Base-by-base conservation (phyloP, 2,329 filamentous ascomycete genomes). In the Clarireedia homoeocarpa region DNA sequence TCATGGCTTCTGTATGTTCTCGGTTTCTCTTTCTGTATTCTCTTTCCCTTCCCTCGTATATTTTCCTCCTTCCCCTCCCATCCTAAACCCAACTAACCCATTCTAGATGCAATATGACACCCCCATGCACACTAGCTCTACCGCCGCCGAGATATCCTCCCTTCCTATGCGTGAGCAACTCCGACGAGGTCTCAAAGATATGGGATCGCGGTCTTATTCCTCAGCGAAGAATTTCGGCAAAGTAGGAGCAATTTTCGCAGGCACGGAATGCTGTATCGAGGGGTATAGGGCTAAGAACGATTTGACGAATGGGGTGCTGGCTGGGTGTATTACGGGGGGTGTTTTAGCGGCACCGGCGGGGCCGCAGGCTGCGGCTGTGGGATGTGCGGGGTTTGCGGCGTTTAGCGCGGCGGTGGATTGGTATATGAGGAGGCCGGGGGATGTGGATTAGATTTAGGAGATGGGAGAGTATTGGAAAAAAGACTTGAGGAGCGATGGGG, bases 41-140 rank as follows among this genome's bases (percentile, higher is more conserved):
- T 26, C 55, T 34, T 9, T 34, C 27, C 27, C 12, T 34, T 53
- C 39, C n/a, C 15, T 42, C 3, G 14, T n/a, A 42, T 6, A 20
- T 3, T 20, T 20, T 20, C 20, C 20, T 20, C 20, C 20, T 20
- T 4, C 14, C 39, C 15, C 5, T 42, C 15, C 39, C 15, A 12
- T 42, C 5, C 5, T 6, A 42, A n/a, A 4, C 39, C 3, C 10
- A n/a, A 7, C 39, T 42, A 42, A 42, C 4, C n/a, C 4, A 10
- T 39, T 10, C 30, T 52, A 95, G 90, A 99, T 99, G 94, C 87
- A 90, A 73, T 99, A 99, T 81, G 94, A 99, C 71, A 96, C 91
- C 0, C 89, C 92, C 58, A 86, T 91, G 49, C 73, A 75, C 39
- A 65, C 72, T 45, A 73, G 73, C 66, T 65, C 67, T 48, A 64